A percentile compares a stretch with the other conserved stretches of the same genome.
Evolutionary conservation across 2,329 filamentous ascomycete species (phyloP).

Genomic region (Hypomyces rosellus): DNA sequence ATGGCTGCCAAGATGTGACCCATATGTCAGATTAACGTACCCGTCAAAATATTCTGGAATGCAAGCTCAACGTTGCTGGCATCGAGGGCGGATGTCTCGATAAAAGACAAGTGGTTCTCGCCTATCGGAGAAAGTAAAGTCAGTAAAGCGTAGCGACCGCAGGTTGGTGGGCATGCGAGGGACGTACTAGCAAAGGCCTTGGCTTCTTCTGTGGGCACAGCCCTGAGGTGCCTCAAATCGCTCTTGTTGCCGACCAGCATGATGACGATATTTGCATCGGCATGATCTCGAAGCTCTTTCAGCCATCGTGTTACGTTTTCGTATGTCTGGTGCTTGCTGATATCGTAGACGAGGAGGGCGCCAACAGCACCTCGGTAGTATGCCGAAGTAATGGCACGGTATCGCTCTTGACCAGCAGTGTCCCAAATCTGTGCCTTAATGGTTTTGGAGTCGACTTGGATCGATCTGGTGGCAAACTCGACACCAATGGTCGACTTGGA

Average conservation of each 20-base stretch:
- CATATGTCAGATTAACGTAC: conserved; percentile 44
- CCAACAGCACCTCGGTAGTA: conserved; percentile 98
- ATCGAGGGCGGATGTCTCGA: conserved; percentile 97
- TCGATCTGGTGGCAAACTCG: conserved; percentile 96
- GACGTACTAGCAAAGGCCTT: conserved; percentile 90
- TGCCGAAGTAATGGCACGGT: conserved; percentile 96
- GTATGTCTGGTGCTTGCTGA: conserved; percentile 99
- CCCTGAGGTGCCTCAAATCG: conserved; percentile 96
- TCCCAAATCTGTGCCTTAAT: conserved; percentile 99
- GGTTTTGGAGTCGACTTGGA: conserved; percentile 98
- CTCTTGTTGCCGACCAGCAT: conserved; percentile 99
- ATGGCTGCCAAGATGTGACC: background rate
- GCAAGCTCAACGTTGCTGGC: conserved; percentile 98
- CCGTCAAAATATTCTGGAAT: conserved; percentile 98
- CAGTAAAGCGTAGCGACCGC: conserved; percentile 6
- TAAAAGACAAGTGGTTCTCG: conserved; percentile 97
- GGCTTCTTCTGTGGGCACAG: conserved; percentile 94
- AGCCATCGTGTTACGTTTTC: conserved; percentile 98
- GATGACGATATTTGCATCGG: conserved; percentile 98
- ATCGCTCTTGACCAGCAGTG: conserved; percentile 96
- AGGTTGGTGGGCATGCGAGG: background rate
- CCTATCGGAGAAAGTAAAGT: conserved; percentile 44
- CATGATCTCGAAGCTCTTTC: conserved; percentile 96
- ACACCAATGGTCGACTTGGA: conserved; percentile 99
- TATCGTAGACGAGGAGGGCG: conserved; percentile 96